phyloP scores from a whole-genome alignment of 495 filamentous ascomycete species.

The Trypethelium eluteriae region DNA sequence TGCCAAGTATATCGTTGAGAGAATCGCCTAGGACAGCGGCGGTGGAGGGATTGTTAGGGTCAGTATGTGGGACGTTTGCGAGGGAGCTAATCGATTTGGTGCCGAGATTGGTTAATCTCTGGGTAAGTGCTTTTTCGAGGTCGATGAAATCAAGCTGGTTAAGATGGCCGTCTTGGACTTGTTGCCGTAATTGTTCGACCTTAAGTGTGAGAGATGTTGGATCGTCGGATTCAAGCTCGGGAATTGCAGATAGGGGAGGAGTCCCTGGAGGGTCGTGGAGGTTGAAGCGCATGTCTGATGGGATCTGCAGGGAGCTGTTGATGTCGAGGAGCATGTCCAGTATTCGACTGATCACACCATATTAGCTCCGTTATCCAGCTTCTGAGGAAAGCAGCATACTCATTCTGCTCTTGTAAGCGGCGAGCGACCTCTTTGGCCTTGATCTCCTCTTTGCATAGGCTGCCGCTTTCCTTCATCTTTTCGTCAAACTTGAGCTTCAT shows the following conservation, averaged over 20 bases:
- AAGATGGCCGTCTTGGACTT: conserved; percentile 28
- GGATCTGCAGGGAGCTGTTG: conserved; percentile 69
- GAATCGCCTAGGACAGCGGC: conserved; percentile 12
- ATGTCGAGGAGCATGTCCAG: conserved; percentile 81
- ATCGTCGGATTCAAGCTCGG: neutral
- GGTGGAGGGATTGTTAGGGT: conserved; percentile 17
- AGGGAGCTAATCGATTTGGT: conserved; percentile 17
- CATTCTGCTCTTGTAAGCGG: conserved; percentile 78
- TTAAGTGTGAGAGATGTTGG: conserved; percentile 34
- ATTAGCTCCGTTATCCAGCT: neutral
- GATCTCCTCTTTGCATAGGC: conserved; percentile 67
- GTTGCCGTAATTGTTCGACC: conserved; percentile 37
- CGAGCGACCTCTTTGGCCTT: conserved; percentile 67
- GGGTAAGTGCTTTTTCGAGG: conserved; percentile 42
- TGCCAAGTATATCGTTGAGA: conserved; percentile 22
- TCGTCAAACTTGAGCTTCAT: conserved; percentile 78
- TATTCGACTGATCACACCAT: conserved; percentile 48
- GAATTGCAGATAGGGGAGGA: conserved; percentile 35
- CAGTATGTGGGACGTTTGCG: conserved; percentile 26
- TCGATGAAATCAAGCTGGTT: conserved; percentile 26
- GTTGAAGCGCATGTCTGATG: conserved; percentile 63
- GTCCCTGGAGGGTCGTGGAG: conserved; percentile 19
- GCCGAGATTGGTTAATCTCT: conserved; percentile 33
- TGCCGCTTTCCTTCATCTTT: conserved; percentile 70
- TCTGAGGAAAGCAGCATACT: conserved; percentile 43